These are phyloP conservation scores for Iberis amara DNA, from an alignment of 441 rosid species.

Conservation along the genomic window DNA sequence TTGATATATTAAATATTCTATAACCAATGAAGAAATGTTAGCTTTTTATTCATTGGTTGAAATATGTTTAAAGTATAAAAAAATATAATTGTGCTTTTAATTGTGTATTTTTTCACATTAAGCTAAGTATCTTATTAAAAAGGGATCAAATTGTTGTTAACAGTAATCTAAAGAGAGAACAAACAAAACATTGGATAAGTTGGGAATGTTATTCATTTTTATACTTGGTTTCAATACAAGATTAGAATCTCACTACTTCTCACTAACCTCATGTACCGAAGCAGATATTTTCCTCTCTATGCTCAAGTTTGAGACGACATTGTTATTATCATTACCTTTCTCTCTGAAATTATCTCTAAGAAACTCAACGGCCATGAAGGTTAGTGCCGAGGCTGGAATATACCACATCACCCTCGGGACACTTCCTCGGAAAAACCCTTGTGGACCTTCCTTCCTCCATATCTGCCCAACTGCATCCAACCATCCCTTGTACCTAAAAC, in stretches of 20 bases:
- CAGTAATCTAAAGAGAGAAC: too few species aligned
- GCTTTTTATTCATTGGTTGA: too few species aligned
- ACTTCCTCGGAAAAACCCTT: conserved; percentile 82
- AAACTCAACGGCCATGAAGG: conserved; percentile 93
- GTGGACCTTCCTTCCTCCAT: conserved; percentile 62
- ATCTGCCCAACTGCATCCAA: conserved; percentile 59
- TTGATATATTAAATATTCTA: too few species aligned
- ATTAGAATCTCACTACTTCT: conserved; percentile 25
- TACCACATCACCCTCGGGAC: conserved; percentile 89
- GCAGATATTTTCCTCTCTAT: conserved; percentile 50
- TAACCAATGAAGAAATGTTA: too few species aligned
- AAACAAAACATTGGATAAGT: too few species aligned
- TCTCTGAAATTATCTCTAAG: conserved; percentile 67
- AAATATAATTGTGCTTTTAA: too few species aligned
- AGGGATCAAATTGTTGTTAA: conserved; percentile 22
- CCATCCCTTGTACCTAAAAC: conserved; percentile 71
- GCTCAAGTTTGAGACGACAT: conserved; percentile 36
- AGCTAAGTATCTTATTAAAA: conserved; percentile 15
- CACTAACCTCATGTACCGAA: conserved; percentile 37
- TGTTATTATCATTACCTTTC: conserved; percentile 17
- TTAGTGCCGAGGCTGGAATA: conserved; percentile 89
- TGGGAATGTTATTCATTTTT: conserved; percentile 13
- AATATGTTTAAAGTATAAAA: too few species aligned
- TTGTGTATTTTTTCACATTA: too few species aligned
- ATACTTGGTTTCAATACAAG: not conserved